These are phyloP conservation scores for Nicotiana paniculata DNA, from an alignment of 257 asterid genomes.

Conservation along the genomic window DNA sequence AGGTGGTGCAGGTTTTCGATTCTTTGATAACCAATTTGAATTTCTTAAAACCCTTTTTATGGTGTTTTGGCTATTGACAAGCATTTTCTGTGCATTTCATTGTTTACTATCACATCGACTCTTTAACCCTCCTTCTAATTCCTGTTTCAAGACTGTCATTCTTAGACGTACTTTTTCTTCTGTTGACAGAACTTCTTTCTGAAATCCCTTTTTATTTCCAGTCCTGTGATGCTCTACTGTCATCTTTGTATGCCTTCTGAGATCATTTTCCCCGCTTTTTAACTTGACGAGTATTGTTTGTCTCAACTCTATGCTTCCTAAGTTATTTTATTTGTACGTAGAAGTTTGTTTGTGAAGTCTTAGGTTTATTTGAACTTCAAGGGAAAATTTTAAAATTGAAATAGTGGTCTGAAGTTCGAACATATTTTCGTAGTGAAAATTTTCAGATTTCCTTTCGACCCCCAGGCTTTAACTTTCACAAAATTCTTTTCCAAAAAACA, in stretches of 20 bases:
- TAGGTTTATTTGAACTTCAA: neutral
- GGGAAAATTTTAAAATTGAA: neutral
- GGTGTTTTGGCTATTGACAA: conserved; percentile 11
- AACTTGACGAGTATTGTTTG: neutral
- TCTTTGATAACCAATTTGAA: conserved; percentile 62
- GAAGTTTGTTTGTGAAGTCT: neutral
- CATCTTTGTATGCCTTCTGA: neutral
- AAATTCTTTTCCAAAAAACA: neutral
- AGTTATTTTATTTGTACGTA: neutral
- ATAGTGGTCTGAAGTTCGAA: neutral
- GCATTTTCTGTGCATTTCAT: conserved; percentile 20
- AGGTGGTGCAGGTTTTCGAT: conserved; percentile 94
- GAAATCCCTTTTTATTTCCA: neutral
- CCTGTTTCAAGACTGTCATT: neutral
- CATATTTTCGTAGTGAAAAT: neutral
- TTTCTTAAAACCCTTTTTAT: conserved; percentile 11
- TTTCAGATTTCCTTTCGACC: neutral
- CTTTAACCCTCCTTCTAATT: neutral
- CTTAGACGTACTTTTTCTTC: neutral
- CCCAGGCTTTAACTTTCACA: neutral
- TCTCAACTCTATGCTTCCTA: neutral
- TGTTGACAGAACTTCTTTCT: neutral
- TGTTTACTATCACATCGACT: neutral
- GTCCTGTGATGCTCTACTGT: neutral
- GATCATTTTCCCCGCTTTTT: neutral